A percentile compares a stretch with the other conserved stretches of the same genome.
Evolutionary conservation across 345 rosid species (phyloP).

Genomic region (Pistacia integerrima): DNA sequence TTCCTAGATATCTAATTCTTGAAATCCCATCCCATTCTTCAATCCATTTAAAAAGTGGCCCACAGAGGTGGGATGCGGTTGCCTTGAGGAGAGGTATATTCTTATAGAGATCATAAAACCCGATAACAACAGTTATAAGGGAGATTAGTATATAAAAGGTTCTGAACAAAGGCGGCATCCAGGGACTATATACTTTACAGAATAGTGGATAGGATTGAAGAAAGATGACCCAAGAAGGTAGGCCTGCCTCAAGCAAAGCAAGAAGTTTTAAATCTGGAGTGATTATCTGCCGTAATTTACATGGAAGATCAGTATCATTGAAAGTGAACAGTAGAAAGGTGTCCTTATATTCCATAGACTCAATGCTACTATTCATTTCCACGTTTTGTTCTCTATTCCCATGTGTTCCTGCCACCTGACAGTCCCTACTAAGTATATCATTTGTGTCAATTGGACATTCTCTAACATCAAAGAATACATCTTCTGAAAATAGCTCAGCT

Average conservation of each 20-base stretch:
- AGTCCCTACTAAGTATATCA: not conserved
- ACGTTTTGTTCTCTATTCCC: too few relatives aligned
- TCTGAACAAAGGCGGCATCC: constrained; percentile 23
- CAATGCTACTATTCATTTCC: not conserved
- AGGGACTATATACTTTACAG: constrained; percentile 21
- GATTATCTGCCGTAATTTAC: constrained; percentile 17
- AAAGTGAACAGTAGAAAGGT: constrained; percentile 21
- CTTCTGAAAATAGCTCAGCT: constrained; percentile 22
- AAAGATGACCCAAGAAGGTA: constrained; percentile 31
- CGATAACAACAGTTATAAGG: constrained; percentile 23
- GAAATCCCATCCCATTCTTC: constrained; percentile 29
- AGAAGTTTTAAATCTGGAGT: constrained; percentile 26
- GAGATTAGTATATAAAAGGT: constrained; percentile 15
- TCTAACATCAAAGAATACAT: constrained; percentile 22
- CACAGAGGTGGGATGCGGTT: constrained; percentile 22
- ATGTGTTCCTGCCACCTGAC: not conserved
- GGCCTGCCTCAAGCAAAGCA: constrained; percentile 27
- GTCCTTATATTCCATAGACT: constrained; percentile 16
- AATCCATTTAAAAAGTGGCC: constrained; percentile 27
- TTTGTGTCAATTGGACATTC: constrained; percentile 18
- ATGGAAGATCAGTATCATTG: constrained; percentile 29
- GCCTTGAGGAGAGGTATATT: constrained; percentile 21
- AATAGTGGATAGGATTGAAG: constrained; percentile 29
- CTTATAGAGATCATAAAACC: constrained; percentile 33
- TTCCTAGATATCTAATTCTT: constrained; percentile 26